Conservation (phyloP, 495 filamentous ascomycete genomes). For the Talaromyces wortmannii region DNA sequence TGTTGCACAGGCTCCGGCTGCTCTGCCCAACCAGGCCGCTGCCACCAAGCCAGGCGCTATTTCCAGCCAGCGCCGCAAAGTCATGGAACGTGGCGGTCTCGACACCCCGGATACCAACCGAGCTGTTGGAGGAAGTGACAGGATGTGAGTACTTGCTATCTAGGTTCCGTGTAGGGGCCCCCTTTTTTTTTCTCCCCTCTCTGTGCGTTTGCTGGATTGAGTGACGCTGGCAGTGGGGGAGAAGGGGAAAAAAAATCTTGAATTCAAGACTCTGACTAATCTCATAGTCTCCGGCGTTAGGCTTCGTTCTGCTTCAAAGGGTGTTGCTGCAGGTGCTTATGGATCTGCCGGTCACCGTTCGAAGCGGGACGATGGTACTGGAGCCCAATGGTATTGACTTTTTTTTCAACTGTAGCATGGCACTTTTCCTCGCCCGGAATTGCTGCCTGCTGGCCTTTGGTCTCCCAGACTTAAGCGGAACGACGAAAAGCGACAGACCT, state of each 20-base stretch:
- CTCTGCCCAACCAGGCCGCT: slow-evolving; percentile 45
- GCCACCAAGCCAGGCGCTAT: slow-evolving; percentile 65
- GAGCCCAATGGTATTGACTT: slow-evolving; percentile 57
- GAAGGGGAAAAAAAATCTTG: slow-evolving; percentile 31
- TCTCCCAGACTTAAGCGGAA: neutral
- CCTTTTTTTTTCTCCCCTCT: slow-evolving; percentile 43
- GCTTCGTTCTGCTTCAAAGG: slow-evolving; percentile 91
- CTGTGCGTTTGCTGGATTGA: slow-evolving; percentile 77
- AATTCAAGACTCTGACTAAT: slow-evolving; percentile 75
- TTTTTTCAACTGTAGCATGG: slow-evolving; percentile 15
- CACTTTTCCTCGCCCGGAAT: neutral
- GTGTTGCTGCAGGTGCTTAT: slow-evolving; percentile 60
- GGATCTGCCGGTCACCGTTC: slow-evolving; percentile 64
- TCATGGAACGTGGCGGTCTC: slow-evolving; percentile 62
- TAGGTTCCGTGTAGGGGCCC: slow-evolving; percentile 91
- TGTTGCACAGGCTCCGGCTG: slow-evolving; percentile 49
- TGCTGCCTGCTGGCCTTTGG: neutral
- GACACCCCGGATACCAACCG: slow-evolving; percentile 81
- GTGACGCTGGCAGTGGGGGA: slow-evolving; percentile 63
- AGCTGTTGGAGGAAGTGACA: slow-evolving; percentile 85
- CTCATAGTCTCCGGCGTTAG: slow-evolving; percentile 85
- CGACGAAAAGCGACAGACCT: neutral
- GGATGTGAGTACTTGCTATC: slow-evolving; percentile 93
- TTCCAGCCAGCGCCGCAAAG: slow-evolving; percentile 76
- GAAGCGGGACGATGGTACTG: slow-evolving; percentile 63